Evolutionary conservation across 495 filamentous ascomycete species (phyloP).

Genomic region (Opeltia flavorubescens): DNA sequence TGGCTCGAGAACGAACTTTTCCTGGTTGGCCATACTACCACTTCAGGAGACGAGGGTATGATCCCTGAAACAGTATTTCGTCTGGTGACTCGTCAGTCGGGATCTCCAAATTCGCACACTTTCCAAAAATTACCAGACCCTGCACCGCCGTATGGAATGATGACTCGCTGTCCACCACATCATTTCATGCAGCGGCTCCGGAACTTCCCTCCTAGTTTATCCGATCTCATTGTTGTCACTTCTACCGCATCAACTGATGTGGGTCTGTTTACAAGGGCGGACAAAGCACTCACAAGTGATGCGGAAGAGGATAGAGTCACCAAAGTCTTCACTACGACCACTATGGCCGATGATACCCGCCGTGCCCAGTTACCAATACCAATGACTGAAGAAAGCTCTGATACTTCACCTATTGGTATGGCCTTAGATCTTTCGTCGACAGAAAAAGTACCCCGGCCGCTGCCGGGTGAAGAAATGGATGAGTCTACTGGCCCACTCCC

Average conservation of each 20-base stretch:
- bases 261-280: constrained; percentile 58
- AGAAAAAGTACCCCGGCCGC: constrained; percentile 64
- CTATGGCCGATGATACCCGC: constrained; percentile 59
- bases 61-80: constrained; percentile 54
- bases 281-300: constrained; percentile 43
- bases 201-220: constrained; percentile 63
- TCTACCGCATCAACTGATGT: constrained; percentile 70
- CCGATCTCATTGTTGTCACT: constrained; percentile 65
- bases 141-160: constrained; percentile 50
- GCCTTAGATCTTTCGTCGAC: constrained; percentile 70
- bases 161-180: constrained; percentile 51
- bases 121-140: constrained; percentile 63
- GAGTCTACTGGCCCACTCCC: constrained; percentile 77
- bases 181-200: constrained; percentile 62
- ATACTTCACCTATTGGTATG: constrained; percentile 69
- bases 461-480: constrained; percentile 58
- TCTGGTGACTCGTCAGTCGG: constrained; percentile 51
- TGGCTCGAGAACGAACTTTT: constrained; percentile 90
- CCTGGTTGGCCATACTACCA: constrained; percentile 58
- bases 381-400: constrained; percentile 42
- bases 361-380: constrained; percentile 67
- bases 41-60: constrained; percentile 33
- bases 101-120: constrained; percentile 33
- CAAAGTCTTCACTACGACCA: constrained; percentile 57
- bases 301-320: constrained; percentile 43